Percentiles rank a stretch among this genome's conserved stretches.
Evolutionary conservation across 176 grass and related monocot genomes (phyloP).

Genomic region (bread wheat (Triticum aestivum)): DNA sequence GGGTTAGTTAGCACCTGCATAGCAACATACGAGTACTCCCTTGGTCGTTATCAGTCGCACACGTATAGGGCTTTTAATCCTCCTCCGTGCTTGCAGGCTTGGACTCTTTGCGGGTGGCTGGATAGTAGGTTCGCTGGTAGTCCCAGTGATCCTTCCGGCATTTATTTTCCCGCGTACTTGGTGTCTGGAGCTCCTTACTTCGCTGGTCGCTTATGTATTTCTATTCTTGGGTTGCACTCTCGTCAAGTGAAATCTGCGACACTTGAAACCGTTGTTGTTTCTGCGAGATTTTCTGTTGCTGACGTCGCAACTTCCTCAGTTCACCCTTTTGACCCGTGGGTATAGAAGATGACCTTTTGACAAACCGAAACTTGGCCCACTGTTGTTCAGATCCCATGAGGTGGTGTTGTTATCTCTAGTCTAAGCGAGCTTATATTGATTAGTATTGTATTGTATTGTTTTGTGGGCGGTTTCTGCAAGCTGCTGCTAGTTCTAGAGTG

Average conservation of each 20-base stretch:
- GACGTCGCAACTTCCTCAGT: neutral
- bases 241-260: conserved; percentile 50
- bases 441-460: neutral
- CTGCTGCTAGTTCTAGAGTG: neutral
- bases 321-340: conserved; percentile 6
- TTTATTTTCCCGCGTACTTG: conserved; percentile 58
- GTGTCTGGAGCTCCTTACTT: conserved; percentile 81
- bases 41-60: neutral
- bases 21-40: neutral
- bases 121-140: conserved; percentile 65
- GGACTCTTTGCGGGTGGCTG: conserved; percentile 72
- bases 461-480: neutral
- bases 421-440: neutral
- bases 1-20: conserved; percentile 57
- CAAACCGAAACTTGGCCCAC: neutral
- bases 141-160: conserved; percentile 54
- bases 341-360: neutral
- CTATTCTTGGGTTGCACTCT: conserved; percentile 75
- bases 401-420: neutral
- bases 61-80: neutral
- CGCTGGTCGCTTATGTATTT: conserved; percentile 71
- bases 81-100: conserved; percentile 50
- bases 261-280: neutral
- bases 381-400: neutral
- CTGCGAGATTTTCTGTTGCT: neutral